Evolutionary conservation across 164 flowering plant genomes (phyloP), one percentile per base, ranked within the genome.

Genomic region (Protea cynaroides): DNA sequence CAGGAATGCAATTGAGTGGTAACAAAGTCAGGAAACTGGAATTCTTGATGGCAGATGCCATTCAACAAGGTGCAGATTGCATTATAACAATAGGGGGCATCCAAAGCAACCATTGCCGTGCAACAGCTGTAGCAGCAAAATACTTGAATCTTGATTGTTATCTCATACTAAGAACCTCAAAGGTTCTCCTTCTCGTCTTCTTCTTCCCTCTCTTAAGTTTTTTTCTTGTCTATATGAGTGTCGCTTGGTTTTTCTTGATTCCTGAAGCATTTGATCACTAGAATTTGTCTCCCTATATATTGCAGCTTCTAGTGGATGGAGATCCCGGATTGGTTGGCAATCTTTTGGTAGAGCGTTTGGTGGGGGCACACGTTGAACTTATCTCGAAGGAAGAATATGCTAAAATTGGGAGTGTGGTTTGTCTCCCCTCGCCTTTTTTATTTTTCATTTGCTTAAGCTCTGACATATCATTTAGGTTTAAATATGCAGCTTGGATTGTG

Each of bases 71-170:
- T 57, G 91, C 99, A 50, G 99, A 94, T 59, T 91, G 95, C 63
- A 69, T 94, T 51, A 78, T 94, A 57, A 91, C 96, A 3, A 88
- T 89, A 50, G 99, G 99, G 55, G 97, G 99, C 49, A 91, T 94
- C 65, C 99, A 94, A 72, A 94, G 99, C 77, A 94, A 94, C 67
- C 99, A 94, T 59, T 94, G 97, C 50, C 97, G 99, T 58, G 99
- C 99, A 12, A 91, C 99, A 49, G 95, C 99, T 44, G 97, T 94
- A 12, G 99, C 96, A 61, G 93, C 99, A 2, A 89, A 80, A 76
- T 94, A 94, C 74, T 78, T 91, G 62, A 85, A 86, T 70, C 92
- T 91, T 18, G 95, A 87, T 62, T 83, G 84, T 66, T 84, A 79
- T 77, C 90, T 94, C 22, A 91, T 94, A 61, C 79, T 94, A 38